Evolutionary conservation across 345 rosid species (phyloP).

Genomic region (Salix caprea): DNA sequence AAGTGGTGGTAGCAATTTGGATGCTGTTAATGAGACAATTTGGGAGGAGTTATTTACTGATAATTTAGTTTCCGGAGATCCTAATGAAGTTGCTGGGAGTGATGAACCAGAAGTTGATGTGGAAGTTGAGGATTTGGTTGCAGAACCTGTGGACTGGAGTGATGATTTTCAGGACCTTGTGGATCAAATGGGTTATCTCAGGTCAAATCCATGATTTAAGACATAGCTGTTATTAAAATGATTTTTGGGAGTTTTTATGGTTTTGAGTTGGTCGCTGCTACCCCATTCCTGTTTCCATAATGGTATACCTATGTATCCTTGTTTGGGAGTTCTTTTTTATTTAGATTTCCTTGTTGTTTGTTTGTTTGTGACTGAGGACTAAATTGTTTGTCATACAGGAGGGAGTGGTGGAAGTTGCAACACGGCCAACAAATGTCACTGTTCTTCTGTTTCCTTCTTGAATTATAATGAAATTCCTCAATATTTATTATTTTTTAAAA

Average conservation of each 20-base stretch:
- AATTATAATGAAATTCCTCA: background rate
- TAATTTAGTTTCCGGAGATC: constrained; percentile 32
- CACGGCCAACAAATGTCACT: constrained; percentile 29
- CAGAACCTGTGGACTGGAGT: constrained; percentile 46
- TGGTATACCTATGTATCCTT: constrained; percentile 21
- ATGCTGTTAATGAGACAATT: constrained; percentile 28
- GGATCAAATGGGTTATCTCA: constrained; percentile 63
- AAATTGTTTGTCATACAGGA: constrained; percentile 21
- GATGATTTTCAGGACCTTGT: constrained; percentile 55
- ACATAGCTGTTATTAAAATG: background rate
- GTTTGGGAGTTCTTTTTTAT: background rate
- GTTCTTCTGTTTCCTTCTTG: constrained; percentile 32
- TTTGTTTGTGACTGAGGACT: constrained; percentile 3
- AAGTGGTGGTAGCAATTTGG: constrained; percentile 21
- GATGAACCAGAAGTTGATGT: constrained; percentile 39
- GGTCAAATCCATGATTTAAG: constrained; percentile 41
- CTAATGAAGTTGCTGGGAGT: constrained; percentile 23
- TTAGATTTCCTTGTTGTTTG: background rate
- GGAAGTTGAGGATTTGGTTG: constrained; percentile 52
- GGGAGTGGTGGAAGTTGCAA: constrained; percentile 37
- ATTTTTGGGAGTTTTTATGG: background rate
- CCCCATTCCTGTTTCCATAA: constrained; percentile 19
- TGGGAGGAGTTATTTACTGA: constrained; percentile 45
- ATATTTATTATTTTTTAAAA: background rate
- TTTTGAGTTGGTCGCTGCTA: constrained; percentile 33